These are phyloP conservation scores for Microcyclosporella mali DNA, from an alignment of 2,329 filamentous ascomycete genomes.

Conservation along the genomic window DNA sequence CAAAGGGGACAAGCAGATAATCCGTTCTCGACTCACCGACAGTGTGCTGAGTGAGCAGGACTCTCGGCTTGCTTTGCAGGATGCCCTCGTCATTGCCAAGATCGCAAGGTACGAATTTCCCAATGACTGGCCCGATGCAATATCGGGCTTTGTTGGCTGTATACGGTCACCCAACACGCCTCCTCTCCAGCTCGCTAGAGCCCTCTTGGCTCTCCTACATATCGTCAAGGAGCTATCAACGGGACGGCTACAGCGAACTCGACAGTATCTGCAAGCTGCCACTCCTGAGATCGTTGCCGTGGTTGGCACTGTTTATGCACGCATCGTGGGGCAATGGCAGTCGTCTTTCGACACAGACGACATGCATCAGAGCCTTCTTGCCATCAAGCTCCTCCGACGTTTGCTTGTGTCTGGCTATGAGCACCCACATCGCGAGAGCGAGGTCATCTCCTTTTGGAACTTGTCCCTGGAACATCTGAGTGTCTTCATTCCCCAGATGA, in stretches of 20 bases:
- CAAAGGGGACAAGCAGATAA: conserved; percentile 67
- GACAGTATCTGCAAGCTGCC: conserved; percentile 68
- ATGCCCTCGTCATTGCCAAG: conserved; percentile 81
- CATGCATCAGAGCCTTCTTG: conserved; percentile 70
- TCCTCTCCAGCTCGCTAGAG: conserved; percentile 59
- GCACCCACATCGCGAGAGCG: conserved; percentile 68
- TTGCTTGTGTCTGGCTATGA: conserved; percentile 78
- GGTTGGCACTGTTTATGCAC: conserved; percentile 68
- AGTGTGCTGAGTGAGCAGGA: conserved; percentile 73
- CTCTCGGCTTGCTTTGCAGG: conserved; percentile 72
- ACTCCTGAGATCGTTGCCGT: conserved; percentile 80
- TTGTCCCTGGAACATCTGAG: conserved; percentile 71
- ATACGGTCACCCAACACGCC: conserved; percentile 44
- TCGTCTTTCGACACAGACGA: conserved; percentile 37
- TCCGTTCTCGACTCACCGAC: conserved; percentile 68
- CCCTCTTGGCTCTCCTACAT: conserved; percentile 71
- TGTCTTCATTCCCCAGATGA: conserved; percentile 57
- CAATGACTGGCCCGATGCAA: conserved; percentile 63
- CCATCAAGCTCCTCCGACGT: conserved; percentile 73
- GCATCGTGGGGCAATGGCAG: conserved; percentile 63
- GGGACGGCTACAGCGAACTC: conserved; percentile 66
- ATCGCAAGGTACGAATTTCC: conserved; percentile 87
- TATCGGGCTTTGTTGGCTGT: conserved; percentile 53
- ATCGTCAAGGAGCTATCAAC: conserved; percentile 87
- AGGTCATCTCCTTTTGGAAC: conserved; percentile 74